These are phyloP conservation scores for Pseudozyma pruni DNA, from an alignment of 1,284 basidiomycete genomes.

Conservation along the genomic window DNA sequence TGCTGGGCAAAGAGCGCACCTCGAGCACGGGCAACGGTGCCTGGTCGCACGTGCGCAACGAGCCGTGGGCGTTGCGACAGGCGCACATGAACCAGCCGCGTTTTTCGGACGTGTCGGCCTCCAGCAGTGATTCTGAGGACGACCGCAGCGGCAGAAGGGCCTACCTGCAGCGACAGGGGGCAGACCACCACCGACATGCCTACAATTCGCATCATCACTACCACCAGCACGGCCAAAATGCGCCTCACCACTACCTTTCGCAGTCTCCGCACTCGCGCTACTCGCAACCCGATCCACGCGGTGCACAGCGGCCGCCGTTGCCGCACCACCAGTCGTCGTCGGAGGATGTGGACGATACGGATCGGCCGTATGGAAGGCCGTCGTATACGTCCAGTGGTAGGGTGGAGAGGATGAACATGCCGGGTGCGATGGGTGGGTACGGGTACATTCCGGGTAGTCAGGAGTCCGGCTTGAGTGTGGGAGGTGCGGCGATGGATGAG, in stretches of 20 bases:
- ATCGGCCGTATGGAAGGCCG: conserved; percentile 6
- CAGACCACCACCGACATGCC: conserved; percentile 10
- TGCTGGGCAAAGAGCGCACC: conserved; percentile 29
- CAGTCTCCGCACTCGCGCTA: conserved; percentile 5
- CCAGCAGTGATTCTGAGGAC: conserved; percentile 43
- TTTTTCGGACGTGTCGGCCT: conserved; percentile 43
- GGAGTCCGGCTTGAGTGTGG: conserved; percentile 56
- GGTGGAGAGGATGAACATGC: conserved; percentile 16
- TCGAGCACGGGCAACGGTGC: conserved; percentile 32
- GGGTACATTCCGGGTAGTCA: conserved; percentile 64
- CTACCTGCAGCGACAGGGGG: conserved; percentile 16
- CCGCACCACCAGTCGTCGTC: conserved; percentile 35
- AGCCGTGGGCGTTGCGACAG: conserved; percentile 44
- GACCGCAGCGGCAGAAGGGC: conserved; percentile 26
- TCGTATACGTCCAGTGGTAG: neutral
- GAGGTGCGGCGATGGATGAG: conserved; percentile 35
- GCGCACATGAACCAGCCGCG: conserved; percentile 40
- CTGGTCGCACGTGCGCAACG: conserved; percentile 44
- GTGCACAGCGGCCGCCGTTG: conserved; percentile 21
- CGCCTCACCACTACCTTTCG: no score
- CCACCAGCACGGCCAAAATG: conserved; percentile 4
- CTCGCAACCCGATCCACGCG: conserved; percentile 14
- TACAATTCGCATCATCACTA: conserved; percentile 17
- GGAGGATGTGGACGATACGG: conserved; percentile 34
- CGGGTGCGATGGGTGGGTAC: conserved; percentile 57